Conservation (phyloP, 192 early-diverging fungal genomes). For the Pilobolus umbonatus region DNA sequence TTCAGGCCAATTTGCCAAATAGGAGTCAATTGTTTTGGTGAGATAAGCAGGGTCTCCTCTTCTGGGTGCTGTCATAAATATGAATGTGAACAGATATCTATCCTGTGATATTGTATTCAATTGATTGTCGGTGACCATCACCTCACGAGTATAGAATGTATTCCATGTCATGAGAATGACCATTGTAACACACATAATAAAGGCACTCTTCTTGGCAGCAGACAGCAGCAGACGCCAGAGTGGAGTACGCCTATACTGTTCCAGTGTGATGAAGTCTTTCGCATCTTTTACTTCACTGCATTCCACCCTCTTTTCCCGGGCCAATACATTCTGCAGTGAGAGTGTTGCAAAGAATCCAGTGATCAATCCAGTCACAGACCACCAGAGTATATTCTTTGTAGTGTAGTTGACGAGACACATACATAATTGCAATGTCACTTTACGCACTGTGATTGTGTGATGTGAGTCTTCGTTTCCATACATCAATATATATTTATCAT, state of each 20-base stretch:
- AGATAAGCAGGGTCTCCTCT: constrained; percentile 41
- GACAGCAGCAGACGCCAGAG: constrained; percentile 30
- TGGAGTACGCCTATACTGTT: constrained; percentile 21
- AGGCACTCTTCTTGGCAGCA: constrained; percentile 14
- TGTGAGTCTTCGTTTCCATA: constrained; percentile 25
- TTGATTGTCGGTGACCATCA: constrained; percentile 6
- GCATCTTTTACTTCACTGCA: background rate
- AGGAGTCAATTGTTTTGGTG: constrained; percentile 39
- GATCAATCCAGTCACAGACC: constrained; percentile 45
- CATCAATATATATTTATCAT: constrained; percentile 38
- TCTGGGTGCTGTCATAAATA: constrained; percentile 51
- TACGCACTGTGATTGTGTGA: constrained; percentile 33
- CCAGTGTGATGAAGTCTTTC: background rate
- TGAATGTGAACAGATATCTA: constrained; percentile 40
- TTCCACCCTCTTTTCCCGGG: constrained; percentile 7
- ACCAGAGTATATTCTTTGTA: constrained; percentile 50
- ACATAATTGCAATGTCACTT: constrained; percentile 38
- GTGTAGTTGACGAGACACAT: constrained; percentile 46
- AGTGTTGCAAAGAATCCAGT: constrained; percentile 40
- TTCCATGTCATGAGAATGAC: constrained; percentile 33
- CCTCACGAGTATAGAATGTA: constrained; percentile 25
- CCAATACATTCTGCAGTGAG: constrained; percentile 20
- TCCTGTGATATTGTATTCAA: constrained; percentile 30
- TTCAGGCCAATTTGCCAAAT: constrained; percentile 40
- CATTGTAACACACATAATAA: constrained; percentile 21